A percentile compares a stretch with the other conserved stretches of the same genome.
phyloP scores from a whole-genome alignment of 768 basidiomycete species.

The Mycena kentingensis region DNA sequence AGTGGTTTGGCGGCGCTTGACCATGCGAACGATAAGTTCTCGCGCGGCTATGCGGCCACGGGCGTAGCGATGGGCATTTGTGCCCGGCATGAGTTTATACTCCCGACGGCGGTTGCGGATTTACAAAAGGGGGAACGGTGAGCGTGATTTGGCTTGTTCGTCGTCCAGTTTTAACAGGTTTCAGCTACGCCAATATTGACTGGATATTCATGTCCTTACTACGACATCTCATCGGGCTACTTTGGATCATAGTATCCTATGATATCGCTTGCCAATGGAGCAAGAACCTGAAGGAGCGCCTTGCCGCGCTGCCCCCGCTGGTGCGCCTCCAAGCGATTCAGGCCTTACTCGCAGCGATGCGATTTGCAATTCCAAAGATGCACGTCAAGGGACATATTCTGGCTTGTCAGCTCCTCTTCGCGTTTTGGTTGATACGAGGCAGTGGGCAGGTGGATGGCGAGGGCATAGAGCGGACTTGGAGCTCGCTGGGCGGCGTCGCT shows the following conservation, averaged over 20 bases:
- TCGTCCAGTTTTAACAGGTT: background rate
- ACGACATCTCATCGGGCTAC: background rate
- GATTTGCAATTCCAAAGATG: too few species aligned
- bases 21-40: conserved; percentile 16
- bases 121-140: conserved; percentile 14
- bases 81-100: conserved; percentile 10
- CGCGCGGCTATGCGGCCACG: background rate
- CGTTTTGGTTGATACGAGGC: too few species aligned
- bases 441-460: too few species aligned
- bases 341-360: too few species aligned
- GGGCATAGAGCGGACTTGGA: too few species aligned
- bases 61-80: too few species aligned
- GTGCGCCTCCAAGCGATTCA: background rate
- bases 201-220: background rate
- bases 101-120: conserved; percentile 15
- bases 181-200: conserved; percentile 21
- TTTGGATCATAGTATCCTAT: conserved; percentile 21
- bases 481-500: too few species aligned
- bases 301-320: background rate
- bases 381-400: too few species aligned
- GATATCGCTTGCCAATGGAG: too few species aligned
- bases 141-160: background rate
- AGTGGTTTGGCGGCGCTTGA: too few species aligned
- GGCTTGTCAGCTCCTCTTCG: too few species aligned
- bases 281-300: conserved; percentile 20